phyloP scores from a whole-genome alignment of 2,329 filamentous ascomycete species.

The Neofusicoccum kwambonambiense region DNA sequence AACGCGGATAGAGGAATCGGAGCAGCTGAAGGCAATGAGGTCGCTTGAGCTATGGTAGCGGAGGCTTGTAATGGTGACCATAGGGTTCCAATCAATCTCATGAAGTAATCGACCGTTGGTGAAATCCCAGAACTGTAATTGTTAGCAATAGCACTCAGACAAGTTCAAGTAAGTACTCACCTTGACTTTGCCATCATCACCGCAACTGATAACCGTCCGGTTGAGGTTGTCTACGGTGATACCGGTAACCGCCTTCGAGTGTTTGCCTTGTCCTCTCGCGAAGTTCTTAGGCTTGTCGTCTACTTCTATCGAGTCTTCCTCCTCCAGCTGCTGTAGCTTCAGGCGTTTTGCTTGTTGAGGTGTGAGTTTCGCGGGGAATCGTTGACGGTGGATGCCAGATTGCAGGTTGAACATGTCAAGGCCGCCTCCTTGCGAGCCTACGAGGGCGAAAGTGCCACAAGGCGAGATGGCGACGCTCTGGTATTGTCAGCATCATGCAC shows the following conservation, averaged over 20 bases:
- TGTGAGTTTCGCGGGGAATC: conserved; percentile 78
- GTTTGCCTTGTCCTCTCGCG: conserved; percentile 62
- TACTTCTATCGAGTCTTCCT: conserved; percentile 48
- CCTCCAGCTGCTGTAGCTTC: conserved; percentile 61
- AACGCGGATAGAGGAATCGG: conserved; percentile 82
- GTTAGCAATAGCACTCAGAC: conserved; percentile 20
- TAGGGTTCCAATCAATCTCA: conserved; percentile 79
- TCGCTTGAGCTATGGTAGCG: conserved; percentile 82
- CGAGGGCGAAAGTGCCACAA: conserved; percentile 88
- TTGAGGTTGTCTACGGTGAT: conserved; percentile 88
- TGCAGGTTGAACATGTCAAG: conserved; percentile 98
- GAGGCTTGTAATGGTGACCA: conserved; percentile 72
- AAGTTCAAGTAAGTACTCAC: conserved; percentile 28
- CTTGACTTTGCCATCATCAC: conserved; percentile 87
- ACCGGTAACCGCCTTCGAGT: conserved; percentile 80
- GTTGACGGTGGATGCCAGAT: conserved; percentile 82
- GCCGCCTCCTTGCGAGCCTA: conserved; percentile 78
- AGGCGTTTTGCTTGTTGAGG: conserved; percentile 75
- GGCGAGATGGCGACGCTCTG: conserved; percentile 79
- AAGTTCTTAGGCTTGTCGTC: conserved; percentile 49
- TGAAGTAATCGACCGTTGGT: conserved; percentile 74
- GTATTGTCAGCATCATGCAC: too few species aligned
- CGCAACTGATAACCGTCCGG: conserved; percentile 79
- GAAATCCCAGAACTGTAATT: conserved; percentile 81
- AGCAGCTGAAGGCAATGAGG: conserved; percentile 82